Conservation (phyloP, 164 flowering plant species). For the Magnolia sinica region DNA sequence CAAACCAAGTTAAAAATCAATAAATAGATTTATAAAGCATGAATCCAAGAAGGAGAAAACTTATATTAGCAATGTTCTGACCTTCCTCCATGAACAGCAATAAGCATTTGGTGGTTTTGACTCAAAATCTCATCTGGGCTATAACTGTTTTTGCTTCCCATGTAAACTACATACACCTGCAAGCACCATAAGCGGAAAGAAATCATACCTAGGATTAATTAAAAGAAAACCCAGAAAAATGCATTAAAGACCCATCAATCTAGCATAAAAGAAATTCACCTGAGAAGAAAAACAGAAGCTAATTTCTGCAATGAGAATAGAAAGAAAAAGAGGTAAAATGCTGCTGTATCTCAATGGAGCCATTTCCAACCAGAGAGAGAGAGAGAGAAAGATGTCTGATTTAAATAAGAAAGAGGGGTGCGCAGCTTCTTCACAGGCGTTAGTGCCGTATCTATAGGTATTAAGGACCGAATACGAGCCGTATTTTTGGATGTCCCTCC, state of each 20-base stretch:
- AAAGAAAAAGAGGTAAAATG: conserved; percentile 13
- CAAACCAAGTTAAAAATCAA: conserved; percentile 1
- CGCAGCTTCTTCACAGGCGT: neutral
- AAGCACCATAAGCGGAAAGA: conserved; percentile 2
- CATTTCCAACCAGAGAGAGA: conserved; percentile 5
- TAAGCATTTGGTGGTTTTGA: conserved; percentile 56
- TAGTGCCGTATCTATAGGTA: neutral
- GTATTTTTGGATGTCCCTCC: neutral
- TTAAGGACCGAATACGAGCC: neutral
- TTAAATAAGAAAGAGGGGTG: neutral
- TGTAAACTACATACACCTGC: conserved; percentile 72
- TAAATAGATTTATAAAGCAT: neutral
- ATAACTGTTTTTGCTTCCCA: conserved; percentile 50
- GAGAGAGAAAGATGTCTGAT: neutral
- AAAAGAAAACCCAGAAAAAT: neutral
- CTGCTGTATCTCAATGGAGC: conserved; percentile 6
- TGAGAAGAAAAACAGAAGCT: conserved; percentile 14
- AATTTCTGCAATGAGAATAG: conserved; percentile 14
- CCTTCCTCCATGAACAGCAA: conserved; percentile 65
- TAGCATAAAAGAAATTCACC: conserved; percentile 4
- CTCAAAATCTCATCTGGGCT: conserved; percentile 46
- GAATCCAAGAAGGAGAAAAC: neutral
- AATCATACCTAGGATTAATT: neutral
- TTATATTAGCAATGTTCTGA: conserved; percentile 5
- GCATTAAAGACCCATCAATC: neutral